Conservation (phyloP, 768 basidiomycete species). For the Phylloporus scabripes region DNA sequence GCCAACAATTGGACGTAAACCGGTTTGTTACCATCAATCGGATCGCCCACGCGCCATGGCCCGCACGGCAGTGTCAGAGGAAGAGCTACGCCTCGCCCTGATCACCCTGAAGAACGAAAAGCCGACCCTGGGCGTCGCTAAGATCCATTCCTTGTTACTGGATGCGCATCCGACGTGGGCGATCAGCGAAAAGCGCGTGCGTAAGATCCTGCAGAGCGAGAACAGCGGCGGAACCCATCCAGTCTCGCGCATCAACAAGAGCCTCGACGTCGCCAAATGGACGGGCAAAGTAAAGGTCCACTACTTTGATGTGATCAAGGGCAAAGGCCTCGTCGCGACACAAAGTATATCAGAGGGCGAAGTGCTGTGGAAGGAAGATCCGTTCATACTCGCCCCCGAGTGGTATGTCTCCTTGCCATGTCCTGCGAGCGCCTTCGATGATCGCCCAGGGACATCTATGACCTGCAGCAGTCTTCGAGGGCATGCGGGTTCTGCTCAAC, state of each 20-base stretch:
- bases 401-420: slow-evolving; percentile 41
- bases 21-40: too few species aligned
- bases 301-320: slow-evolving; percentile 64
- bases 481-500: slow-evolving; percentile 78
- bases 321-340: slow-evolving; percentile 77
- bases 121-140: slow-evolving; percentile 63
- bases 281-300: slow-evolving; percentile 59
- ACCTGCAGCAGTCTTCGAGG: slow-evolving; percentile 50
- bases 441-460: slow-evolving; percentile 64
- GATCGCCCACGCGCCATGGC: slow-evolving; percentile 4
- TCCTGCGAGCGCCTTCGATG: not conserved
- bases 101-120: slow-evolving; percentile 49
- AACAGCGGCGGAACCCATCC: slow-evolving; percentile 43
- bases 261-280: slow-evolving; percentile 59
- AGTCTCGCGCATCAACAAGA: slow-evolving; percentile 56
- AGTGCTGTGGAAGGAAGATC: slow-evolving; percentile 80
- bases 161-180: slow-evolving; percentile 59
- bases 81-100: slow-evolving; percentile 53
- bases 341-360: slow-evolving; percentile 66
- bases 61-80: slow-evolving; percentile 37
- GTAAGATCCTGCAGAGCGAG: slow-evolving; percentile 62
- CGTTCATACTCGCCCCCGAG: slow-evolving; percentile 75
- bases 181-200: slow-evolving; percentile 79
- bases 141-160: slow-evolving; percentile 62
- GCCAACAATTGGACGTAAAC: too few species aligned